phyloP scores from a whole-genome alignment of 805 yeast genomes.

The Clavispora carvajalis region DNA sequence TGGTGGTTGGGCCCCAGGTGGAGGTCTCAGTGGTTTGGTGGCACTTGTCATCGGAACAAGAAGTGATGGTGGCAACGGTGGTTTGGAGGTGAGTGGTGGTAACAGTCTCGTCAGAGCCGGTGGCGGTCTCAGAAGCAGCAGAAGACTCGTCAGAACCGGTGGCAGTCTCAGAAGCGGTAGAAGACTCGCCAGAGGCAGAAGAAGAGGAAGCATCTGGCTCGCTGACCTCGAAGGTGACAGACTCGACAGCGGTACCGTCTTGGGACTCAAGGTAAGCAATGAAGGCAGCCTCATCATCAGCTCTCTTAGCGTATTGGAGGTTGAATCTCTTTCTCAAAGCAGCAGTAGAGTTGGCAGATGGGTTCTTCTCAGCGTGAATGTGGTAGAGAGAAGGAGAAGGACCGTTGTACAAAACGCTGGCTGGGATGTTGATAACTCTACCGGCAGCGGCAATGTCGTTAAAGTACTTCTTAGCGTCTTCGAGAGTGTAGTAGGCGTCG shows the following conservation, averaged over 20 bases:
- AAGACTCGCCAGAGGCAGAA: neutral
- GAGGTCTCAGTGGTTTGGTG: constrained; percentile 17
- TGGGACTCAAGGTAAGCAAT: constrained; percentile 17
- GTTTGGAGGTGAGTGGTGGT: constrained; percentile 12
- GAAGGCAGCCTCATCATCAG: constrained; percentile 22
- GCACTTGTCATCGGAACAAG: constrained; percentile 34
- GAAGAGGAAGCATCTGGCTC: constrained; percentile 9
- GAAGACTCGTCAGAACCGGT: constrained; percentile 10
- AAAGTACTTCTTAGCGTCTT: constrained; percentile 20
- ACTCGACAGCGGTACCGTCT: constrained; percentile 23
- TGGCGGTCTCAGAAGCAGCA: constrained; percentile 11
- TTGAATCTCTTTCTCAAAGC: constrained; percentile 35
- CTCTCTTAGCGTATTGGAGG: constrained; percentile 26
- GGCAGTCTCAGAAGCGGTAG: constrained; percentile 9
- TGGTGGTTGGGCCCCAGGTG: constrained; percentile 30
- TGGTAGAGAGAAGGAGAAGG: constrained; percentile 23
- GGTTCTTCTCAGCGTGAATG: constrained; percentile 22
- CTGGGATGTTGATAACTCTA: constrained; percentile 28
- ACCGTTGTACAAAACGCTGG: constrained; percentile 21
- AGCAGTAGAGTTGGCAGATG: constrained; percentile 36
- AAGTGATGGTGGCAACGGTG: constrained; percentile 22
- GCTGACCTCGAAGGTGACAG: constrained; percentile 9
- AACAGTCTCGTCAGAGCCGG: constrained; percentile 9
- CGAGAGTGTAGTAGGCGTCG: constrained; percentile 32
- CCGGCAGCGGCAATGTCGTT: constrained; percentile 33